Percentiles rank a stretch among this genome's conserved stretches.
Evolutionary conservation across 73 alveolate genomes (phyloP).

Genomic region (Tetrahymena malaccensis): DNA sequence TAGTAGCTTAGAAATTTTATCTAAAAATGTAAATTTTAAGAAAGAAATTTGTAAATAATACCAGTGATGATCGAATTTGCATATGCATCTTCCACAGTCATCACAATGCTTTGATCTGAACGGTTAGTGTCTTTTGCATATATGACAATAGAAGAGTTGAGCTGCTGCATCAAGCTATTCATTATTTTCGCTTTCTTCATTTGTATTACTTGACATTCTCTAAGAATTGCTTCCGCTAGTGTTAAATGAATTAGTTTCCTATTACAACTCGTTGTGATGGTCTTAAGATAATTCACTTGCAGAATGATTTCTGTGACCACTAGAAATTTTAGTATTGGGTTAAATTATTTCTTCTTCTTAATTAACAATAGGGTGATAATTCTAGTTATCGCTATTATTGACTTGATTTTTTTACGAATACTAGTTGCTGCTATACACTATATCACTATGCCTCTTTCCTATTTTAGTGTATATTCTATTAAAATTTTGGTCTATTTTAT

Average conservation of each 20-base stretch:
- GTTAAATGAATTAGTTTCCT: background rate
- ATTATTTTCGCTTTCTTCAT: background rate
- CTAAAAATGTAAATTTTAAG: no score
- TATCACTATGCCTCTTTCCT: background rate
- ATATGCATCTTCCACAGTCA: conserved; percentile 57
- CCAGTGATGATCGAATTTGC: conserved; percentile 71
- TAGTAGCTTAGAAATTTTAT: background rate
- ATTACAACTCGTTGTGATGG: background rate
- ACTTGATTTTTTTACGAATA: background rate
- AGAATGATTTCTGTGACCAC: background rate
- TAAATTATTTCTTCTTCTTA: background rate
- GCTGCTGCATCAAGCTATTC: background rate
- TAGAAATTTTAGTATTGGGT: background rate
- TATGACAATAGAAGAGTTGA: conserved; percentile 24
- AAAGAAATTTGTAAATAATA: background rate
- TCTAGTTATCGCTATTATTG: background rate
- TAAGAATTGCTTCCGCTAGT: background rate
- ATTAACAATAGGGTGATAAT: background rate
- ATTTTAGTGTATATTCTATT: background rate
- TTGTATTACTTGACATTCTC: background rate
- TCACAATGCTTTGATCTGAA: conserved; percentile 69
- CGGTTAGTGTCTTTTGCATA: conserved; percentile 45
- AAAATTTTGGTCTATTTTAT: background rate
- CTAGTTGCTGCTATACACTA: background rate
- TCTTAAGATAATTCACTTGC: background rate